phyloP scores from a whole-genome alignment of 257 asterid genomes.

The Coffea canephora region DNA sequence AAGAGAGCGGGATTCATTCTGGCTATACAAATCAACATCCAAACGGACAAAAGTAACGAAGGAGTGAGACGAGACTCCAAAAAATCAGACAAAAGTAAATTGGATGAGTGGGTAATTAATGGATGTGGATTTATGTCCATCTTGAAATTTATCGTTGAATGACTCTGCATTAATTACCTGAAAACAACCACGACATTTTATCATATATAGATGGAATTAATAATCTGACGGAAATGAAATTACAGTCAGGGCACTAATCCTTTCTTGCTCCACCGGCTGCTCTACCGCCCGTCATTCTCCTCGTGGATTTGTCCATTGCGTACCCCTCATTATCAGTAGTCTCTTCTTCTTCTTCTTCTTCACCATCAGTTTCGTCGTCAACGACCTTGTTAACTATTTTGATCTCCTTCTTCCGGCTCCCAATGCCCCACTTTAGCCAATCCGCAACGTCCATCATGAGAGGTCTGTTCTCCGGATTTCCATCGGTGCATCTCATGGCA shows the following conservation, averaged over 20 bases:
- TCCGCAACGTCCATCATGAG: conserved; percentile 61
- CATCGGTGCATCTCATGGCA: conserved; percentile 55
- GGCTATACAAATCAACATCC: background rate
- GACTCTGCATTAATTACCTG: background rate
- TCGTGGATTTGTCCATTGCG: conserved; percentile 22
- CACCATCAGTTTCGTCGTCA: conserved; percentile 8
- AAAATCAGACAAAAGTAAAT: background rate
- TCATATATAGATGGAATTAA: too few species aligned
- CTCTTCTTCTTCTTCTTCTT: conserved; percentile 16
- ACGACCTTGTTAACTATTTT: conserved; percentile 16
- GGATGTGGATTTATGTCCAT: background rate
- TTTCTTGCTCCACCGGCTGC: background rate
- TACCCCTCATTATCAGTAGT: conserved; percentile 27
- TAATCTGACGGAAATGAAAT: background rate
- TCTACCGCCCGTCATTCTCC: conserved; percentile 7
- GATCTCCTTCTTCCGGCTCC: conserved; percentile 32
- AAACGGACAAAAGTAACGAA: too few species aligned
- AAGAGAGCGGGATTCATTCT: background rate
- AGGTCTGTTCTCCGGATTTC: conserved; percentile 60
- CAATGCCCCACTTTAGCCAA: conserved; percentile 46
- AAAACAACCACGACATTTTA: background rate
- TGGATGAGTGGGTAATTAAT: background rate
- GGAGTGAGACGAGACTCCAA: background rate
- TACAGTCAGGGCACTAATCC: background rate
- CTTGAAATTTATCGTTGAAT: background rate